Evolutionary conservation across 2,329 filamentous ascomycete genomes (phyloP), one percentile per base, ranked within the genome.

Genomic region (Aspergillus viridinutans): DNA sequence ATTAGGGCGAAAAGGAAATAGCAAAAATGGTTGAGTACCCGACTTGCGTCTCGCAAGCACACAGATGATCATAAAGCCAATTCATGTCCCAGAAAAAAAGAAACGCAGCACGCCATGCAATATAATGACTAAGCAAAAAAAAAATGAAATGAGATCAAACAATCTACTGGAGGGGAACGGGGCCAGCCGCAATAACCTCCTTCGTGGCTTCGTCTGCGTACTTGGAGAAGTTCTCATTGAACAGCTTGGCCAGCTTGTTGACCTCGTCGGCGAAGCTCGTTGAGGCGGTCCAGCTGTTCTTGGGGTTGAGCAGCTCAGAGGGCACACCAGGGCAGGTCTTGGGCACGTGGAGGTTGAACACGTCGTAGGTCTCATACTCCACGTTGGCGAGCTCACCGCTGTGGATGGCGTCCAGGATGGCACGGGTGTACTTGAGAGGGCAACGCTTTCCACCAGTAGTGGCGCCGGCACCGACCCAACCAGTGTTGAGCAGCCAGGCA

Each of bases 341-440:
- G 76, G 94, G 94, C n/a, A 99, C 91, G 72, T 89, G 85, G 57
- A 99, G 88, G 83, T 97, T 96, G 87, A 99, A 99, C 63, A 92
- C 87, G 43, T 92, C 91, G 80, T 99, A 99, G 65, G 81, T 91
- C 83, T 99, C 94, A 80, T 90, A 99, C 78, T 96, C 89, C 61
- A 85, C 88, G 69, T 96, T 90, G 72, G 92, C 92, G 66, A 99
- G 90, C 80, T 96, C 91, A 67, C 94, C 94, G 53, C 86, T 92
- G 88, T 99, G 94, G 80, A 99, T 97, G 74, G 93, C 90, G 77
- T 99, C 93, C 68, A 99, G 87, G 75, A 99, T 97, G 70, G 94
- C 93, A 70, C 94, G 92, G 42, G 94, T 99, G 83, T 97, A 99
- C 82, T 97, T 97, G 76, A 97, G 85, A 63, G 93, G 93, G 85